Evolutionary conservation across 2,329 filamentous ascomycete genomes (phyloP).

Genomic region (Trichoderma brevicompactum): DNA sequence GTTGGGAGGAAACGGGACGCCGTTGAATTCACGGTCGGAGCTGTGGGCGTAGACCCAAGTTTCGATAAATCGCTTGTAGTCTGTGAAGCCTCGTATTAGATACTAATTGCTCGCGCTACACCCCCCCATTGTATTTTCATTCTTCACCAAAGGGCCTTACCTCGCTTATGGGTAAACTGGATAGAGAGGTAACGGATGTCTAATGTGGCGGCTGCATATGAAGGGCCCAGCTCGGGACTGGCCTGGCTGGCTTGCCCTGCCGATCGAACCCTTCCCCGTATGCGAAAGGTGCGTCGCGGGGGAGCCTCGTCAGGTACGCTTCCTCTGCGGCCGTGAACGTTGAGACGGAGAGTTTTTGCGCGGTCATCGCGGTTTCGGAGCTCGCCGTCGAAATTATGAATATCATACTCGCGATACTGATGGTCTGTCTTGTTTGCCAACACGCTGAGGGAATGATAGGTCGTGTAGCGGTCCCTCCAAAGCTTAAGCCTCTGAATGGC

Average conservation of each 20-base stretch:
- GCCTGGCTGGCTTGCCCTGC: constrained; percentile 33
- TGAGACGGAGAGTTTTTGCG: constrained; percentile 51
- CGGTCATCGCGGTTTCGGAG: constrained; percentile 52
- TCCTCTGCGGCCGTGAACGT: constrained; percentile 46
- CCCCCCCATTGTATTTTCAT: neutral
- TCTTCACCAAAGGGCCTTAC: constrained; percentile 38
- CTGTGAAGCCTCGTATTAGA: constrained; percentile 35
- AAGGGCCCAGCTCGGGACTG: constrained; percentile 34
- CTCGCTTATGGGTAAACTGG: constrained; percentile 54
- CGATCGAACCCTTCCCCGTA: constrained; percentile 47
- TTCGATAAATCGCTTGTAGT: constrained; percentile 53
- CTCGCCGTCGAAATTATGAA: constrained; percentile 54
- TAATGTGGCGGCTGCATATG: constrained; percentile 35
- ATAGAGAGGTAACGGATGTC: constrained; percentile 56
- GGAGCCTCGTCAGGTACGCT: constrained; percentile 46
- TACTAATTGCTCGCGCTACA: neutral
- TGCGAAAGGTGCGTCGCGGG: constrained; percentile 48
- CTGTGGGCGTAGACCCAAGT: constrained; percentile 52
- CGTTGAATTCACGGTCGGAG: constrained; percentile 52
- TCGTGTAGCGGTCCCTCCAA: constrained; percentile 55
- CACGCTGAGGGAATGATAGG: constrained; percentile 53
- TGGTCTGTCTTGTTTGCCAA: constrained; percentile 53
- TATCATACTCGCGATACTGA: constrained; percentile 53
- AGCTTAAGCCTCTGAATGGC: constrained; percentile 58
- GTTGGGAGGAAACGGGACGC: constrained; percentile 51